A percentile compares a stretch with the other conserved stretches of the same genome.
Conservation (phyloP, 192 early-diverging fungal genomes). For the Backusella mclennaniae region DNA sequence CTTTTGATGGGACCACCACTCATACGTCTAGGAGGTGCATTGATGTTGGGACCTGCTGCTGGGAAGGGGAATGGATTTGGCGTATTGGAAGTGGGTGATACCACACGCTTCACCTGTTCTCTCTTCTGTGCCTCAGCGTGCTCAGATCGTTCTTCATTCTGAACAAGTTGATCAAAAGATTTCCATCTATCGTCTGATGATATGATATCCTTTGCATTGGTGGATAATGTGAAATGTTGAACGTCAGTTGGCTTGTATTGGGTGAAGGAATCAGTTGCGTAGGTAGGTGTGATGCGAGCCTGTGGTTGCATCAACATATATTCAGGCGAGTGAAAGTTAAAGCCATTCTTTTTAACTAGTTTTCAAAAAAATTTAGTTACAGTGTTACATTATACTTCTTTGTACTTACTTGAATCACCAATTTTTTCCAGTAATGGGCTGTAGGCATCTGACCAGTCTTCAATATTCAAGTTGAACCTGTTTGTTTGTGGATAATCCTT, state of each 20-base stretch:
- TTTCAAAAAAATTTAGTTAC: not conserved
- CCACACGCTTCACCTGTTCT: not conserved
- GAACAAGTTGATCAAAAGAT: slow-evolving; percentile 10
- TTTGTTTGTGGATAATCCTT: not conserved
- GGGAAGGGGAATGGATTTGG: slow-evolving; percentile 1
- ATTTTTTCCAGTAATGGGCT: not conserved
- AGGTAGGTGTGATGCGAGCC: not conserved
- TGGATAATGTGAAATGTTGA: slow-evolving; percentile 6
- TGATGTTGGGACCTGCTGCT: not conserved
- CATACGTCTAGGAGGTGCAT: not conserved
- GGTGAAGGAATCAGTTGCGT: not conserved
- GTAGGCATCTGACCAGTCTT: not conserved
- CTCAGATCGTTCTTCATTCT: slow-evolving; percentile 10
- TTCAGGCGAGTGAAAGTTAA: slow-evolving; percentile 26
- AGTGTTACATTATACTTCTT: not conserved
- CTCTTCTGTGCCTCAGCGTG: not conserved
- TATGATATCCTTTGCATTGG: not conserved
- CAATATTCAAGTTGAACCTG: not conserved
- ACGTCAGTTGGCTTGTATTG: not conserved
- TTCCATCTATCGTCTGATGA: not conserved
- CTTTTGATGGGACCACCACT: not conserved
- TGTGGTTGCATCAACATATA: slow-evolving; percentile 5
- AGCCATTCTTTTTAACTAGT: slow-evolving; percentile 13
- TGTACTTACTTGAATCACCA: slow-evolving; percentile 10
- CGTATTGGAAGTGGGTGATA: not conserved